Evolutionary conservation across 2,329 filamentous ascomycete genomes (phyloP).

Genomic region (Ceratocystis huliohia): DNA sequence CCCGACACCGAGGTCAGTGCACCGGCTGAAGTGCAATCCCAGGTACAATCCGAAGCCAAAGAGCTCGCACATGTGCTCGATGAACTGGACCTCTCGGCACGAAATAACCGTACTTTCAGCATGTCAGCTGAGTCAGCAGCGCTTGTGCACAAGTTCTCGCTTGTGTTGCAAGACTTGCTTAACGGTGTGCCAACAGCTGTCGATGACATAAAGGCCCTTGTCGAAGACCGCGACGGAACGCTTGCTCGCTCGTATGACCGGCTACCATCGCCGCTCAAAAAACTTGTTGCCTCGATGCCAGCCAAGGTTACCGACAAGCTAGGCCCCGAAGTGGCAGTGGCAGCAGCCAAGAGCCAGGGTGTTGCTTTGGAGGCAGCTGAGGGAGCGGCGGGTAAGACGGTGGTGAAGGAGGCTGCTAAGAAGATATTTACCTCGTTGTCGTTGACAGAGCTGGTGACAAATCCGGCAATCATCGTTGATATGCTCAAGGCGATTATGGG

Average conservation of each 20-base stretch:
- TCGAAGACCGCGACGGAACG: constrained; percentile 49
- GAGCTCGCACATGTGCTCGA: constrained; percentile 73
- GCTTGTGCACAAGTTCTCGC: constrained; percentile 70
- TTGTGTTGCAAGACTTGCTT: constrained; percentile 81
- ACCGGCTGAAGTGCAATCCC: constrained; percentile 30
- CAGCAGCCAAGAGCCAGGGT: constrained; percentile 61
- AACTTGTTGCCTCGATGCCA: constrained; percentile 72
- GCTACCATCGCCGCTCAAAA: constrained; percentile 69
- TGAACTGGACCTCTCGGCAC: constrained; percentile 66
- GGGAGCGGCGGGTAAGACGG: constrained; percentile 34
- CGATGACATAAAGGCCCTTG: constrained; percentile 58
- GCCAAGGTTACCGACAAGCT: constrained; percentile 64
- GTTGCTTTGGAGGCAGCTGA: constrained; percentile 36
- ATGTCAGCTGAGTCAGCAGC: constrained; percentile 75
- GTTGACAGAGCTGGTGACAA: constrained; percentile 66
- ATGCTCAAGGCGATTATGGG: constrained; percentile 86
- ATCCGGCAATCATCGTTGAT: constrained; percentile 72
- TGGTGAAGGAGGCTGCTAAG: constrained; percentile 50
- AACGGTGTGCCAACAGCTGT: constrained; percentile 91
- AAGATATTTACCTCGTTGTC: constrained; percentile 58
- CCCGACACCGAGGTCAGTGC: constrained; percentile 25
- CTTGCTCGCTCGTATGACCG: constrained; percentile 49
- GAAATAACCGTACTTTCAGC: constrained; percentile 75
- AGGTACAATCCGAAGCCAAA: constrained; percentile 43
- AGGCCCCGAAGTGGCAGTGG: constrained; percentile 71